Evolutionary conservation across 192 early-diverging fungal species (phyloP).

Genomic region (Coemansia sp.): DNA sequence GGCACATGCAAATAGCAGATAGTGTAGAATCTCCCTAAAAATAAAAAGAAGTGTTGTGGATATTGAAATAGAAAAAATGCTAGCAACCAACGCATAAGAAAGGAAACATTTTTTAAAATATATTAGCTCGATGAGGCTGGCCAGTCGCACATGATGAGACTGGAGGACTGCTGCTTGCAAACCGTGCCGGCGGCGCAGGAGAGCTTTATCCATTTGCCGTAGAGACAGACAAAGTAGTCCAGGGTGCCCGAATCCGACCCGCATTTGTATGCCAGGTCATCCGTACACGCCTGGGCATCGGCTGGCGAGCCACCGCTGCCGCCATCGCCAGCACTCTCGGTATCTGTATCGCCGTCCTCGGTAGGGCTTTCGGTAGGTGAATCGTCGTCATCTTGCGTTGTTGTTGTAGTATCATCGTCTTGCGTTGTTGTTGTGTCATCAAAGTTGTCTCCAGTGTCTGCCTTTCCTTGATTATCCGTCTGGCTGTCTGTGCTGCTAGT

Average conservation of each 20-base stretch:
- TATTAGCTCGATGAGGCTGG: background rate
- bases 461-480: too few species aligned
- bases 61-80: background rate
- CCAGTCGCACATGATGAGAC: constrained; percentile 14
- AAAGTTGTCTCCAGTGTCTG: too few species aligned
- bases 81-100: constrained; percentile 1
- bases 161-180: constrained; percentile 1
- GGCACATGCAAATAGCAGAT: too few species aligned
- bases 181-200: constrained; percentile 17
- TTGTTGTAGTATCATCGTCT: too few species aligned
- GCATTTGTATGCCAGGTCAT: background rate
- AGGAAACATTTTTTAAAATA: background rate
- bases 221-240: constrained; percentile 19
- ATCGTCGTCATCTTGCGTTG: background rate
- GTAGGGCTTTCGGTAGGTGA: background rate
- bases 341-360: background rate
- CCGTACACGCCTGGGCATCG: background rate
- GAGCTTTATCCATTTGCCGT: constrained; percentile 9
- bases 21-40: too few species aligned
- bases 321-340: background rate
- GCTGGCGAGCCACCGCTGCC: background rate
- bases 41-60: background rate
- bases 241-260: background rate
- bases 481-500: too few species aligned
- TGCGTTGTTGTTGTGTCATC: too few species aligned